A percentile compares a stretch with the other conserved stretches of the same genome.
Evolutionary conservation across 2,329 filamentous ascomycete species (phyloP).

Genomic region (Dothidotthia symphoricarpi): DNA sequence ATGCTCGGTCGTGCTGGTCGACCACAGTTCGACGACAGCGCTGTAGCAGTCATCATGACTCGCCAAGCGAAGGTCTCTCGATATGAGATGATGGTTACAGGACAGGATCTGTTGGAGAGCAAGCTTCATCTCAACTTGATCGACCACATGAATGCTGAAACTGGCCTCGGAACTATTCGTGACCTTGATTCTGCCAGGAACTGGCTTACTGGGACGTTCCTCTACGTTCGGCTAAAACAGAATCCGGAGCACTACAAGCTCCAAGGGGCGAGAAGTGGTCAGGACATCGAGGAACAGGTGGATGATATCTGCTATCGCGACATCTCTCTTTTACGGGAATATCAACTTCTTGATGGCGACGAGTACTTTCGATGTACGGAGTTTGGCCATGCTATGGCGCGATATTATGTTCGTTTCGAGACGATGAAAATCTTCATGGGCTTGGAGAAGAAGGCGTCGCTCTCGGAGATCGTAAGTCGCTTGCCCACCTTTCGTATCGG

Average conservation of each 20-base stretch:
- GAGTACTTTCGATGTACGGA: constrained; percentile 62
- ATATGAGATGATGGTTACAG: constrained; percentile 73
- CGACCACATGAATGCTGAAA: constrained; percentile 82
- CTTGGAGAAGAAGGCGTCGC: constrained; percentile 59
- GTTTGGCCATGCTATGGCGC: constrained; percentile 77
- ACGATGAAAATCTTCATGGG: constrained; percentile 72
- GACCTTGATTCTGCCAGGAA: constrained; percentile 63
- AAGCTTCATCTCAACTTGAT: constrained; percentile 74
- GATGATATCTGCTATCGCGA: constrained; percentile 69
- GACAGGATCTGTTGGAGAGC: constrained; percentile 73
- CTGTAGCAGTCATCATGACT: constrained; percentile 77
- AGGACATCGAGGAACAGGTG: constrained; percentile 61
- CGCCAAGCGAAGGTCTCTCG: constrained; percentile 60
- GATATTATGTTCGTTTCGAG: constrained; percentile 75
- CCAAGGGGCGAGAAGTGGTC: constrained; percentile 51
- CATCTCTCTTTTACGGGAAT: constrained; percentile 62
- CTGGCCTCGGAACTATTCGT: constrained; percentile 70
- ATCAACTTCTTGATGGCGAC: constrained; percentile 54
- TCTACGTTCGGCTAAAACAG: constrained; percentile 69
- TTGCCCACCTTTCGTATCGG: neutral
- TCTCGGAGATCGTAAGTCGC: constrained; percentile 65
- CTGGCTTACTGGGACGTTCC: constrained; percentile 76
- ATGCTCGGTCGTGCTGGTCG: constrained; percentile 84
- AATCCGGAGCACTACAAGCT: constrained; percentile 72
- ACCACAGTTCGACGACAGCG: constrained; percentile 77